Conservation (phyloP, 2,329 filamentous ascomycete genomes). For the Sporothrix euskadiensis region DNA sequence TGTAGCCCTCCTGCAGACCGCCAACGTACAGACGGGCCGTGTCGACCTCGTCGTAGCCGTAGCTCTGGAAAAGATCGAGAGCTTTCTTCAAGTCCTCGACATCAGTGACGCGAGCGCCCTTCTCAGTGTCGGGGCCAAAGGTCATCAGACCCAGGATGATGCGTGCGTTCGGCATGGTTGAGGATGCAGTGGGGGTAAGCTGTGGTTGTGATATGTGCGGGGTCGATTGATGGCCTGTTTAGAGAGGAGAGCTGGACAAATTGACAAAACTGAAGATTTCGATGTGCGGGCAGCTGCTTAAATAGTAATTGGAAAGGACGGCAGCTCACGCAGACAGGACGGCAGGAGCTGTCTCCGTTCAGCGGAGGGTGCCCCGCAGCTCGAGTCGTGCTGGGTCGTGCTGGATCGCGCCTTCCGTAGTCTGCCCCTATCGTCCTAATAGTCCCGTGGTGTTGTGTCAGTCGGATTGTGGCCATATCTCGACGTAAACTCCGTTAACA, state of each 20-base stretch:
- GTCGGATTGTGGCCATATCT: background rate
- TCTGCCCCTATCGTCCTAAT: no score
- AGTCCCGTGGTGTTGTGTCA: background rate
- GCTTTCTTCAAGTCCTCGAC: slow-evolving; percentile 66
- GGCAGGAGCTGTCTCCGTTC: background rate
- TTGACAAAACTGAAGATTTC: background rate
- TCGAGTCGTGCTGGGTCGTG: background rate
- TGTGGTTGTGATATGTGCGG: background rate
- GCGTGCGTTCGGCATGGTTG: slow-evolving; percentile 11
- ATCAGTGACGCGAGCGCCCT: slow-evolving; percentile 71
- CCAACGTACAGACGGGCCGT: slow-evolving; percentile 75
- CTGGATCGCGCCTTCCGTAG: slow-evolving; percentile 15
- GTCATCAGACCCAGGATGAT: slow-evolving; percentile 86
- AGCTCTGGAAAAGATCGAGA: slow-evolving; percentile 73
- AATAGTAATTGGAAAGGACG: background rate
- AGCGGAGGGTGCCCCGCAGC: slow-evolving; percentile 1
- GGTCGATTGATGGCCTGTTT: background rate
- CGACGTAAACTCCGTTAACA: slow-evolving; percentile 23
- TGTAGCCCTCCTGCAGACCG: slow-evolving; percentile 76
- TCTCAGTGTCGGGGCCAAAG: slow-evolving; percentile 64
- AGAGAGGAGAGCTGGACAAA: background rate
- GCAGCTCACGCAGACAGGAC: background rate
- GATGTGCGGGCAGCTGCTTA: background rate
- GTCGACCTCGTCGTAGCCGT: slow-evolving; percentile 82
- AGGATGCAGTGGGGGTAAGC: background rate